Evolutionary conservation across 2,329 filamentous ascomycete genomes (phyloP).

Genomic region (Penicillium oxalicum): DNA sequence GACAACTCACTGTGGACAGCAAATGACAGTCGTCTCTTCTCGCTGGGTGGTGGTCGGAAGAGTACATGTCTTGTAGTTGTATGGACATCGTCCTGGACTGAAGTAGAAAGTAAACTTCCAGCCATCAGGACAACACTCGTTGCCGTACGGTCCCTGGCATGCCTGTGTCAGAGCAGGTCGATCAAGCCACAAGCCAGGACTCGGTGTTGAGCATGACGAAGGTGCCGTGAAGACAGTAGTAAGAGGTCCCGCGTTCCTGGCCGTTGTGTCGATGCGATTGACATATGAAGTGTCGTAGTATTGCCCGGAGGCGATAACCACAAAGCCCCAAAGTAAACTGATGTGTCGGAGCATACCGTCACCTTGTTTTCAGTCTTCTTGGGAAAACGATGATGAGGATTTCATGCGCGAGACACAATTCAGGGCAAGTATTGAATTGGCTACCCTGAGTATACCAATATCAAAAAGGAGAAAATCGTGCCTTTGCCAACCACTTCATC

Average conservation of each 20-base stretch:
- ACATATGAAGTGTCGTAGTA: slow-evolving; percentile 1
- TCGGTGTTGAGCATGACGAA: slow-evolving; percentile 7
- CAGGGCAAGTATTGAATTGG: no score
- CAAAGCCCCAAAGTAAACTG: background rate
- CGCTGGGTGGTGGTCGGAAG: slow-evolving; percentile 11
- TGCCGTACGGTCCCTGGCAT: slow-evolving; percentile 5
- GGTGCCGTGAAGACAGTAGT: slow-evolving; percentile 9
- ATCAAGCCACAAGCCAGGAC: background rate
- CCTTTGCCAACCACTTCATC: no score
- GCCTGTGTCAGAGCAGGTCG: slow-evolving; percentile 3
- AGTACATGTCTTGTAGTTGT: slow-evolving; percentile 8
- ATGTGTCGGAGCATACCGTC: background rate
- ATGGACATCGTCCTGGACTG: slow-evolving; percentile 12
- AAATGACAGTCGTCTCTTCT: slow-evolving; percentile 10
- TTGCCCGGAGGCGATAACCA: background rate
- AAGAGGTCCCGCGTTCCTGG: slow-evolving; percentile 4
- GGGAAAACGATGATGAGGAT: background rate
- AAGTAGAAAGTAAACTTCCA: slow-evolving; percentile 11
- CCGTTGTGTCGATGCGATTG: slow-evolving; percentile 6
- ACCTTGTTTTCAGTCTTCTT: background rate
- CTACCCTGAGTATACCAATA: no score
- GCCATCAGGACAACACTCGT: slow-evolving; percentile 9
- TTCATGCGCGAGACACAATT: background rate
- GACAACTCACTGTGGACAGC: slow-evolving; percentile 9
- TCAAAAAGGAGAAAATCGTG: no score